Base-by-base conservation (phyloP, 2,329 filamentous ascomycete genomes). In the Ampelomyces quisqualis region DNA sequence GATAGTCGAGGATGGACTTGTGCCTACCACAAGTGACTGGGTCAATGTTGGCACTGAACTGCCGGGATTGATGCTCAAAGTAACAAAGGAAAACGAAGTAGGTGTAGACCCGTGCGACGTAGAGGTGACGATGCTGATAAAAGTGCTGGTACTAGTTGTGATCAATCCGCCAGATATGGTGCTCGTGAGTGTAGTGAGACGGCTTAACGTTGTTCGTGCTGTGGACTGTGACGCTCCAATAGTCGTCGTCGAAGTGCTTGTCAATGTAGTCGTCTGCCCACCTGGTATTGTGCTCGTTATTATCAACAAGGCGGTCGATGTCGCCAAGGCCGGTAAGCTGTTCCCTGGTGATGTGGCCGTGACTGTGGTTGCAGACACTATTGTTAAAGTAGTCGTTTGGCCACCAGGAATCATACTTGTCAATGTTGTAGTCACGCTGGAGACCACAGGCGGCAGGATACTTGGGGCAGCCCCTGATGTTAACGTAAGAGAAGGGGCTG, bases 361-460 rank as follows among this genome's bases (percentile, higher is more conserved):
- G 4, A 35, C 3, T 2, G 31, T 36, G 2, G 23, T 30, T 5
- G 20, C 27, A 8, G 19, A 29, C 13, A 24, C 36, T 21, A 11
- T 22, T 4, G 36, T 19, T 3, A 27, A 10, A 26, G 23, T 28
- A 5, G 34, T 36, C 7, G 34, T 36, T 11, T 36, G 34, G 17
- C 31, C 28, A 5, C 34, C 38, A 26, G 43, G 13, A 11, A 34
- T 14, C 26, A 33, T 20, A 24, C 30, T 44, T n/a, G 34, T 41
- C 4, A 34, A 22, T 7, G 32, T 40, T 15, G 34, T 23, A 10
- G 23, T 3, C n/a, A 9, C 7, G 28, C 6, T 4, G 18, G 11
- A 13, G 22, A 33, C 21, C 4, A 15, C 4, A 18, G 7, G n/a
- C n/a, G n/a, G n/a, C n/a, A n/a, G n/a, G n/a, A n/a, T n/a, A n/a